Evolutionary conservation across 352 stramenopile genomes (phyloP).

Genomic region (Globisporangium iwayamae): DNA sequence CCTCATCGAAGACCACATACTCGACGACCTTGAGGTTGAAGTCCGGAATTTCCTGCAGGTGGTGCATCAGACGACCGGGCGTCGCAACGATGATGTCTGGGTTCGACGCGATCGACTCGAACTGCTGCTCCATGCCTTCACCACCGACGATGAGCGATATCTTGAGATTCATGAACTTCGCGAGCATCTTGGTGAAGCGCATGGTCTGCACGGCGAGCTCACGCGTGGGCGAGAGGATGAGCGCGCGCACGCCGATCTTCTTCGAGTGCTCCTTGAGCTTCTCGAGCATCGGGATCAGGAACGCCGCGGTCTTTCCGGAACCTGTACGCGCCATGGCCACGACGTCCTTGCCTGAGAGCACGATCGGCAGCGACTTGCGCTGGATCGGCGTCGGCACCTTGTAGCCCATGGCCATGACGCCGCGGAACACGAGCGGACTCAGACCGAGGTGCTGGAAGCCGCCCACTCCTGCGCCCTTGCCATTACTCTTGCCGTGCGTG

Average conservation of each 20-base stretch:
- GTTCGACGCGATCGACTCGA: conserved; percentile 91
- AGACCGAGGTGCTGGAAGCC: conserved; percentile 86
- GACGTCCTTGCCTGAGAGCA: conserved; percentile 95
- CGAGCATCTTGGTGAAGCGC: conserved; percentile 85
- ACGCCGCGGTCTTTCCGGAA: conserved; percentile 97
- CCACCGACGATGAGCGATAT: conserved; percentile 95
- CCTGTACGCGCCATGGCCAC: conserved; percentile 98
- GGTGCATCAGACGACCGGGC: conserved; percentile 93
- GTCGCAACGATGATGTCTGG: conserved; percentile 95
- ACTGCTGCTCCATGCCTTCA: conserved; percentile 98
- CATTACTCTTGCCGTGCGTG: conserved; percentile 75
- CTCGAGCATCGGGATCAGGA: conserved; percentile 98
- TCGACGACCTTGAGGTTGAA: conserved; percentile 92
- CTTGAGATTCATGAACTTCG: conserved; percentile 90
- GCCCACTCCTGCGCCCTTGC: conserved; percentile 66
- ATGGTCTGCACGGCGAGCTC: conserved; percentile 99
- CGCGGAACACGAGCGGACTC: conserved; percentile 73
- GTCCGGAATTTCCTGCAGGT: conserved; percentile 91
- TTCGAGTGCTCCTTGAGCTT: conserved; percentile 93
- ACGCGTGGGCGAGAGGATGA: conserved; percentile 96
- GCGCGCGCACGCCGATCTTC: conserved; percentile 79
- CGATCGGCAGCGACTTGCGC: conserved; percentile 95
- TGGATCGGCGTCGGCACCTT: conserved; percentile 99
- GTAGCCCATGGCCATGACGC: conserved; percentile 93
- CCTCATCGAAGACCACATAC: conserved; percentile 98